These are phyloP conservation scores for Pseudogymnoascus pannorum DNA, from an alignment of 2,329 filamentous ascomycete genomes.

Conservation along the genomic window DNA sequence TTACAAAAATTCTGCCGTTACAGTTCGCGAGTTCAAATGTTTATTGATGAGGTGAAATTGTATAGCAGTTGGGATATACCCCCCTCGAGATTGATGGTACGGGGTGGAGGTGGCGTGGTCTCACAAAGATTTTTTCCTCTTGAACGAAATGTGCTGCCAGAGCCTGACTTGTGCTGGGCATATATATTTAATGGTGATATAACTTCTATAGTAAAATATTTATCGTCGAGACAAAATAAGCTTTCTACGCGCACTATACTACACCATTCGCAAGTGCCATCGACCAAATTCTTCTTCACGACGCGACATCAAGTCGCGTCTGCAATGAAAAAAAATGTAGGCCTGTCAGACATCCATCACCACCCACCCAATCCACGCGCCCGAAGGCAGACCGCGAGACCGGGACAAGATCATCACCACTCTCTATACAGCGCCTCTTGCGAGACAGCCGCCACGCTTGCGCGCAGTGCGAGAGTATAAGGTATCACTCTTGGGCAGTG, in stretches of 20 bases:
- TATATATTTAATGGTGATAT: neutral
- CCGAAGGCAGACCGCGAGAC: conserved; percentile 64
- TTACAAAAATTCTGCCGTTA: neutral
- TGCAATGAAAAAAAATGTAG: conserved; percentile 47
- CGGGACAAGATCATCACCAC: conserved; percentile 94
- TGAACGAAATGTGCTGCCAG: no score
- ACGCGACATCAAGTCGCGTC: conserved; percentile 39
- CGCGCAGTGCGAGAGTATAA: conserved; percentile 53
- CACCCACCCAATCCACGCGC: conserved; percentile 71
- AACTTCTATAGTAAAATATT: no score
- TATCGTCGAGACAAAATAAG: neutral
- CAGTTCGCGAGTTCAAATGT: neutral
- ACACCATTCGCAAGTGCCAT: neutral
- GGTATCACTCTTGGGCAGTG: conserved; percentile 82
- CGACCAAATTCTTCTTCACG: conserved; percentile 42
- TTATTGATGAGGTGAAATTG: neutral
- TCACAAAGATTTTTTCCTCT: no score
- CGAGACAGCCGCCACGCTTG: conserved; percentile 48
- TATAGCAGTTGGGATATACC: neutral
- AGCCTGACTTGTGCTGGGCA: neutral
- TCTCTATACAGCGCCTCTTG: conserved; percentile 60
- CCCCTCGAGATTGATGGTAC: no score
- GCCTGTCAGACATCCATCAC: conserved; percentile 87
- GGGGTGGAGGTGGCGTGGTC: no score
- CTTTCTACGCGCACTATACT: neutral